Conservation (phyloP, 257 asterid species). For the Cordia subcordata region DNA sequence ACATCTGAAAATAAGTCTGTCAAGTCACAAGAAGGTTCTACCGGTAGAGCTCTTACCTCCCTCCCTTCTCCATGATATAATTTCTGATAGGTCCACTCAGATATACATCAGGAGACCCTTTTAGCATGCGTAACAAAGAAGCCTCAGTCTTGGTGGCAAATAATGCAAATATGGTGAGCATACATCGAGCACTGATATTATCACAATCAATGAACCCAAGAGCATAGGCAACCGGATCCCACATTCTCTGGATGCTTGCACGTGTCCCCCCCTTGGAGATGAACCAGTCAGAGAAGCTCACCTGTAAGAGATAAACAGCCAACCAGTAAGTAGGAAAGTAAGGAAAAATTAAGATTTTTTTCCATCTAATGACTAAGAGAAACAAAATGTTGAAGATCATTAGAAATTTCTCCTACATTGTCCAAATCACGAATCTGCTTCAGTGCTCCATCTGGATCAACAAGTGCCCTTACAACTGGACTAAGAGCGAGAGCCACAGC, state of each 20-base stretch:
- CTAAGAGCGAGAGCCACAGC: constrained; percentile 97
- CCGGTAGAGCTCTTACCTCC: constrained; percentile 46
- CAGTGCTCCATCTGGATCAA: constrained; percentile 98
- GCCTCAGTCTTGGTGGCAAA: constrained; percentile 99
- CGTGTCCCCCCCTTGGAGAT: constrained; percentile 97
- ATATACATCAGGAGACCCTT: constrained; percentile 96
- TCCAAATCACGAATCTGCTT: constrained; percentile 70
- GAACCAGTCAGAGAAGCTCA: constrained; percentile 98
- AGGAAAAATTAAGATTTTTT: background rate
- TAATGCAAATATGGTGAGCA: constrained; percentile 94
- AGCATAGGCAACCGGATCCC: constrained; percentile 99
- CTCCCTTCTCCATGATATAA: constrained; percentile 84
- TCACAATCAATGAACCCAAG: constrained; percentile 97
- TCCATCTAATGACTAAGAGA: constrained; percentile 8
- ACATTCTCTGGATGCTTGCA: constrained; percentile 87
- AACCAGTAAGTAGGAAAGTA: background rate
- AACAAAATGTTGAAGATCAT: constrained; percentile 6
- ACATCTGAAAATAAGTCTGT: background rate
- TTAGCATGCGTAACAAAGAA: constrained; percentile 96
- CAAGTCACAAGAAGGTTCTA: background rate
- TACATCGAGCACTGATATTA: constrained; percentile 97
- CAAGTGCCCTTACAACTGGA: constrained; percentile 96
- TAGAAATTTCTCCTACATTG: constrained; percentile 37
- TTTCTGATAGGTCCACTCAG: constrained; percentile 92
- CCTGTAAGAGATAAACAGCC: constrained; percentile 36